phyloP scores from a whole-genome alignment of 1,139 yeast genomes.

The Yamadazyma diddensiae region DNA sequence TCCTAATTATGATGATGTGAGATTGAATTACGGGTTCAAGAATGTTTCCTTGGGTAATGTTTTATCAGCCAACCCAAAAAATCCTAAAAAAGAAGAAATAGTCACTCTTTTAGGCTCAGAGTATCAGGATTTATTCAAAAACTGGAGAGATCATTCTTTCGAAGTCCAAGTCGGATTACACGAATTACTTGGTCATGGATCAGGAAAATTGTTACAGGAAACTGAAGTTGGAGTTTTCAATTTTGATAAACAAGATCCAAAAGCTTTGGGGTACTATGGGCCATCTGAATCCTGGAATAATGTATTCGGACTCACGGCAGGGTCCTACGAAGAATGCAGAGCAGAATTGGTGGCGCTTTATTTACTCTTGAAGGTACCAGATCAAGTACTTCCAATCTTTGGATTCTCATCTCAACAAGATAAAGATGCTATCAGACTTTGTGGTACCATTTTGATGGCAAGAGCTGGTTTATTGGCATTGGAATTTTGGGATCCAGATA shows the following conservation, averaged over 20 bases:
- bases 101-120: conserved; percentile 59
- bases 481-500: conserved; percentile 82
- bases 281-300: conserved; percentile 91
- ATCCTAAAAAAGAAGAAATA: conserved; percentile 64
- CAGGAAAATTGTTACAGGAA: conserved; percentile 77
- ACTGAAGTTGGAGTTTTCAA: conserved; percentile 62
- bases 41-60: conserved; percentile 88
- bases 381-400: conserved; percentile 63
- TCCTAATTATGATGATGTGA: conserved; percentile 87
- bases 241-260: conserved; percentile 67
- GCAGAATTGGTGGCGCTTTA: conserved; percentile 89
- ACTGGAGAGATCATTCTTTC: conserved; percentile 78
- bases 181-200: conserved; percentile 89
- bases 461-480: conserved; percentile 81
- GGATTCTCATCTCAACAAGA: conserved; percentile 57
- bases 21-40: conserved; percentile 80
- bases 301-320: conserved; percentile 75
- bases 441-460: conserved; percentile 78
- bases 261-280: conserved; percentile 65
- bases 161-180: conserved; percentile 94
- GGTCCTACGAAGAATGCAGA: conserved; percentile 88
- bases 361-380: conserved; percentile 61
- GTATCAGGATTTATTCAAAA: conserved; percentile 57
- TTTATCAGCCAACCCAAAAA: conserved; percentile 60
- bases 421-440: conserved; percentile 60